A percentile compares a stretch with the other conserved stretches of the same genome.
Evolutionary conservation across 169 alveolate species (phyloP).

Genomic region (Amoebophrya sp.): DNA sequence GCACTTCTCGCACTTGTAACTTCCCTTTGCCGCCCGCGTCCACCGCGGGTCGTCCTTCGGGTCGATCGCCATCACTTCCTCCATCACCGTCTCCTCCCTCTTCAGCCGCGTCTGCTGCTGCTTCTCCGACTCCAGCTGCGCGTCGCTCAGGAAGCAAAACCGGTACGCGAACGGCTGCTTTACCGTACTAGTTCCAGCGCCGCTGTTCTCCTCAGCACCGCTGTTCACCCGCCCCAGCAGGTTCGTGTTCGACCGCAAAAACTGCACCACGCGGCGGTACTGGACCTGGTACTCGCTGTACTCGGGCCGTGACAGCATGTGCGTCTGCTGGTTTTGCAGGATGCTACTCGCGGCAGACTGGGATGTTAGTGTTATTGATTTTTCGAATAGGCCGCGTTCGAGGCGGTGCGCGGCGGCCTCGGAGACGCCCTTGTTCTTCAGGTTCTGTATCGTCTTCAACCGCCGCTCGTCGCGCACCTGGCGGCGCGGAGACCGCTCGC

Average conservation of each 20-base stretch:
- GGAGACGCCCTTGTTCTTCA: not conserved
- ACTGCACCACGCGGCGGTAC: not conserved
- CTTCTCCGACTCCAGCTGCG: not conserved
- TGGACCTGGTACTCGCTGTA: not conserved
- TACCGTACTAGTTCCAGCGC: no score
- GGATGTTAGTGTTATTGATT: not conserved
- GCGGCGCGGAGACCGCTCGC: no score
- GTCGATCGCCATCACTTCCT: not conserved
- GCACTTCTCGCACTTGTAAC: no score
- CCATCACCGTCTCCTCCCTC: not conserved
- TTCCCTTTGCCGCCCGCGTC: no score
- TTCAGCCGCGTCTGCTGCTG: not conserved
- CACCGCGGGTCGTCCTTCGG: not conserved
- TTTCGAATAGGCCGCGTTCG: not conserved
- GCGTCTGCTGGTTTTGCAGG: no score
- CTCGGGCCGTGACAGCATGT: not conserved
- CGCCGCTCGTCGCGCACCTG: not conserved
- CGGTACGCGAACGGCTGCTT: not conserved
- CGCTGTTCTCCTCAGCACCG: no score
- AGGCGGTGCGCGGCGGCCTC: not conserved
- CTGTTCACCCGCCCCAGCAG: no score
- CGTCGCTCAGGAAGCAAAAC: not conserved
- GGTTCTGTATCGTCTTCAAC: not conserved
- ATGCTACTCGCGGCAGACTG: not conserved
- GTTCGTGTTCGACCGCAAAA: not conserved